Percentiles rank a stretch among this genome's conserved stretches.
Conservation (phyloP, 164 flowering plant genomes). For the Buxus sempervirens region DNA sequence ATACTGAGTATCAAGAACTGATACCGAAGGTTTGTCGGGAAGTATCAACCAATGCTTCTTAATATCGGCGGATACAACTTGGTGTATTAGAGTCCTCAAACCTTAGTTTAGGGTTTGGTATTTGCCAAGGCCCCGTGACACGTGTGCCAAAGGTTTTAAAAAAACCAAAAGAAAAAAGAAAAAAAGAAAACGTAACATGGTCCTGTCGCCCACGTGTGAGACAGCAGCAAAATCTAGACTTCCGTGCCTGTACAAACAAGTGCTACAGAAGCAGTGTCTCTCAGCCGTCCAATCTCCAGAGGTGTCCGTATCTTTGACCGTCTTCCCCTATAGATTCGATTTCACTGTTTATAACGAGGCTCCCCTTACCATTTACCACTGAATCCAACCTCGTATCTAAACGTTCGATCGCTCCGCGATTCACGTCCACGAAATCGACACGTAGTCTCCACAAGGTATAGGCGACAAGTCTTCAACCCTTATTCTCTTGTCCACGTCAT, state of each 20-base stretch:
- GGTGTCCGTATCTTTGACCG: constrained; percentile 28
- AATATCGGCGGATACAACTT: too few species aligned
- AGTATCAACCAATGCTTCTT: too few species aligned
- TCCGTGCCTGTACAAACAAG: constrained; percentile 5
- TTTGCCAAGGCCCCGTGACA: too few species aligned
- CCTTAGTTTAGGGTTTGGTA: too few species aligned
- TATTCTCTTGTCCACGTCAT: not conserved
- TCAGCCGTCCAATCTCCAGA: constrained; percentile 26
- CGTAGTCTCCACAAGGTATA: not conserved
- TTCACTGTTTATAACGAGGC: constrained; percentile 23
- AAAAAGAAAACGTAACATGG: too few species aligned
- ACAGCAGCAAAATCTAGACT: constrained; percentile 11
- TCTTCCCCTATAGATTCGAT: constrained; percentile 20
- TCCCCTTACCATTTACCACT: not conserved
- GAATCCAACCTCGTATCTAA: constrained; percentile 26
- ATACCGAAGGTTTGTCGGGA: too few species aligned
- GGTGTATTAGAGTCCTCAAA: too few species aligned
- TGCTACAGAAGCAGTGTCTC: constrained; percentile 8
- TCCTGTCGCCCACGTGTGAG: not conserved
- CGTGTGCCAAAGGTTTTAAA: too few species aligned
- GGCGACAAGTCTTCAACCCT: too few species aligned
- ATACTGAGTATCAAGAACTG: too few species aligned
- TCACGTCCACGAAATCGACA: constrained; percentile 7
- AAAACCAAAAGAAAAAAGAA: too few species aligned
- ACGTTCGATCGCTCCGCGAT: constrained; percentile 8